phyloP scores from a whole-genome alignment of 139 green algal genomes.

The Limnomonas spitsbergensis region DNA sequence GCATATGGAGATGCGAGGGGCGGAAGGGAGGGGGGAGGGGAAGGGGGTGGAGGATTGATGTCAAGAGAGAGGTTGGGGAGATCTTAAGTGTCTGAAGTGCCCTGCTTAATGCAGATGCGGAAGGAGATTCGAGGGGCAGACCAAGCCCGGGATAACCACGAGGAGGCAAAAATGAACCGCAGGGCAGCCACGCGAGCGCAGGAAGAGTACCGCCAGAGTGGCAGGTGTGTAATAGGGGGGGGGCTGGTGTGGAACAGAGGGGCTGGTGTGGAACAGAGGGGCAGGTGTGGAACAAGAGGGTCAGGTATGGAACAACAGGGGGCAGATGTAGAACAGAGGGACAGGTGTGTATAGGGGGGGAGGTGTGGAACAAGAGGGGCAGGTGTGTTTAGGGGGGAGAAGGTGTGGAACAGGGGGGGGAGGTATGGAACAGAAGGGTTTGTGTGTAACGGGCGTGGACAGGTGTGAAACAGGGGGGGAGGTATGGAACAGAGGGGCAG shows the following conservation, averaged over 20 bases:
- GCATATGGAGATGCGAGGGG: too few species aligned
- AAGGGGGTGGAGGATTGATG: too few species aligned
- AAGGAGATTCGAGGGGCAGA: not conserved
- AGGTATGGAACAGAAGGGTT: too few species aligned
- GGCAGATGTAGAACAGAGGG: not conserved
- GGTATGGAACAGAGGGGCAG: too few species aligned
- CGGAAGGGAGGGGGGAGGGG: too few species aligned
- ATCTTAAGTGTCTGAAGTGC: not conserved
- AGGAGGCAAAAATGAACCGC: not conserved
- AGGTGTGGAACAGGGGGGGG: too few species aligned
- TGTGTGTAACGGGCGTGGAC: too few species aligned
- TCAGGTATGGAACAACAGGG: not conserved
- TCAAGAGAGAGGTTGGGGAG: not conserved
- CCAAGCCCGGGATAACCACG: not conserved
- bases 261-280: not conserved
- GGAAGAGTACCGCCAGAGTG: not conserved
- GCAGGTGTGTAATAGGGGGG: not conserved
- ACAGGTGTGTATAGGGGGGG: too few species aligned
- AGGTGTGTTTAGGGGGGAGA: too few species aligned
- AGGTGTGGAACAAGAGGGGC: too few species aligned
- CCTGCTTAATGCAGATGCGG: slow-evolving; percentile 1
- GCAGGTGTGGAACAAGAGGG: not conserved
- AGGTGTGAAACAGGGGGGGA: too few species aligned
- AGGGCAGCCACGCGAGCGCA: not conserved
- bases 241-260: not conserved